phyloP scores from a whole-genome alignment of 768 basidiomycete species.

The Auriscalpium vulgare region DNA sequence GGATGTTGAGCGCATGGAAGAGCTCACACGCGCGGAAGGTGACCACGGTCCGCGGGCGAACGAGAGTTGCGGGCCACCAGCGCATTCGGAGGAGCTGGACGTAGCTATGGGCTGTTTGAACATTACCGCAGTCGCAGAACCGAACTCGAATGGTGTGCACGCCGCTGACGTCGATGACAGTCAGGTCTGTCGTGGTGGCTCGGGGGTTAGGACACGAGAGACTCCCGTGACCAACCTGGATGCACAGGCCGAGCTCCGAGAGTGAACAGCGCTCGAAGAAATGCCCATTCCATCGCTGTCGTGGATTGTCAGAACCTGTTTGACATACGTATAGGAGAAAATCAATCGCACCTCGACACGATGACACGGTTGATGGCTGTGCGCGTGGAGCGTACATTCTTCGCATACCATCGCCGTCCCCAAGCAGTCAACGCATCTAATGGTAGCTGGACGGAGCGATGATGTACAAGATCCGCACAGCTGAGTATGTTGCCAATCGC shows the following conservation, averaged over 20 bases:
- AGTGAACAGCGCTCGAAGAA: too few species aligned
- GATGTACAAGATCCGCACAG: too few species aligned
- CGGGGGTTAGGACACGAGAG: background rate
- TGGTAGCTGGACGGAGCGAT: too few species aligned
- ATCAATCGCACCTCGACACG: too few species aligned
- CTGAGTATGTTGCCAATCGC: too few species aligned
- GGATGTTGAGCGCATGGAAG: slow-evolving; percentile 5
- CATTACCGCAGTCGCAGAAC: background rate
- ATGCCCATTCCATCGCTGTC: too few species aligned
- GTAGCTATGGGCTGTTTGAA: background rate
- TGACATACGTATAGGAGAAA: too few species aligned
- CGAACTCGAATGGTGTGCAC: background rate
- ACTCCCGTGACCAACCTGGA: background rate
- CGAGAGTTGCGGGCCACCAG: slow-evolving; percentile 13
- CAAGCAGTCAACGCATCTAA: too few species aligned
- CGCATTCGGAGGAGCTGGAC: slow-evolving; percentile 1
- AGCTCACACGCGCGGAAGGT: slow-evolving; percentile 10
- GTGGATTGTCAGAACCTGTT: too few species aligned
- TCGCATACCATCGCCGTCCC: too few species aligned
- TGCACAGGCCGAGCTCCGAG: background rate
- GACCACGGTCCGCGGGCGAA: slow-evolving; percentile 4
- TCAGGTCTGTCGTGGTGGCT: background rate
- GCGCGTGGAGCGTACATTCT: too few species aligned
- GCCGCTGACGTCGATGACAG: background rate
- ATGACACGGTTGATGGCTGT: too few species aligned